Evolutionary conservation across 2,329 filamentous ascomycete species (phyloP), one percentile per base, ranked within the genome.

Genomic region (Stachybotrys chlorohalonatus): DNA sequence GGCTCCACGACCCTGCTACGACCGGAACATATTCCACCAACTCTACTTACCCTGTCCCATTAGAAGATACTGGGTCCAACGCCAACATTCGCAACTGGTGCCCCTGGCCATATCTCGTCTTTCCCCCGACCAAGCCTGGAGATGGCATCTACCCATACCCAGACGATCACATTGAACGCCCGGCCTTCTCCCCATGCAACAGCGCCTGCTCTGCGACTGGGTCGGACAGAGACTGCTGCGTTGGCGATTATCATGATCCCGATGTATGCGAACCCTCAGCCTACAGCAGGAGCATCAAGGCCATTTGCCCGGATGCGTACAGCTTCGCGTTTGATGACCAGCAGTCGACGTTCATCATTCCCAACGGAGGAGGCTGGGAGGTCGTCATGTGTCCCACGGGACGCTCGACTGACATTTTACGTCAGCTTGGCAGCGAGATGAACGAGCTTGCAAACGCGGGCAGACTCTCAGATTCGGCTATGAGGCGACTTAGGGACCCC

Each of bases 231-330:
- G 88, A 93, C 67, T 95, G 90, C 73, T 94, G 90, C 69, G 85
- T 84, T 15, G 89, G 87, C 49, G 69, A 79, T 11, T 87, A 86
- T 70, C 76, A 85, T 63, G 78, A 79, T 46, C 79, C 86, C 2
- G 74, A 78, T 30, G 75, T 76, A 51, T 94, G 89, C 73, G 74
- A 77, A 56, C 84, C 86, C 3, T 84, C 84, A 52, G 70, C 80
- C 47, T 94, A 92, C 72, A 84, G 85, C 60, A 80, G 75, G 56
- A 75, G 76, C 11, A 87, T 88, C 53, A 94, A 95, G 73, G 73
- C 71, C 4, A 79, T 93, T 11, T 95, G 90, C 66, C 89, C 90
- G 1, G 90, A 95, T 70, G 89, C 89, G 3, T 95, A 94, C 71
- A 90, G 86, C 64, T 95, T 82, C 67, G 85, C 87, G 52, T 83